Conservation (phyloP, 1,284 basidiomycete genomes). For the Austroboletus niveus region DNA sequence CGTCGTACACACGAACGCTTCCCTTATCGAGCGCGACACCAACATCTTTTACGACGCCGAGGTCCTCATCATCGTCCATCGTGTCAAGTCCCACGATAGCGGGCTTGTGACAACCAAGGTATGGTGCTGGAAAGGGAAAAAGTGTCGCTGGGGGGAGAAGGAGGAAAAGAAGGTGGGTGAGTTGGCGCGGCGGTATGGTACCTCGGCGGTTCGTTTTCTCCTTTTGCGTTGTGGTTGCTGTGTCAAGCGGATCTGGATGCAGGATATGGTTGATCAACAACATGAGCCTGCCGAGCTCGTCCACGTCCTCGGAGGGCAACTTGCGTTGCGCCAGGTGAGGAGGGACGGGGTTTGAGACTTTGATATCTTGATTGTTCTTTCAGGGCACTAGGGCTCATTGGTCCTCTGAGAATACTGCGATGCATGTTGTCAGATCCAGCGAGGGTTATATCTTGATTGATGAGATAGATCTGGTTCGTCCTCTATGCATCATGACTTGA, state of each 20-base stretch:
- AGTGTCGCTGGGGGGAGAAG: conserved; percentile 47
- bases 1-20: conserved; percentile 50
- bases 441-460: conserved; percentile 60
- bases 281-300: conserved; percentile 63
- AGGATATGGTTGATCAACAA: conserved; percentile 56
- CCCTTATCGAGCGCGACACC: conserved; percentile 39
- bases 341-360: conserved; percentile 2
- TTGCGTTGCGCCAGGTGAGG: conserved; percentile 65
- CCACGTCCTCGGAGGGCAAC: conserved; percentile 58
- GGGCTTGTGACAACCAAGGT: conserved; percentile 68
- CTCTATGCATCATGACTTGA: background rate
- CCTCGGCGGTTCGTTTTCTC: conserved; percentile 44
- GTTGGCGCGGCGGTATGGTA: conserved; percentile 68
- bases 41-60: conserved; percentile 73
- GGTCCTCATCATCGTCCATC: conserved; percentile 62
- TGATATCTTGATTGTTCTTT: conserved; percentile 3
- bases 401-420: conserved; percentile 74
- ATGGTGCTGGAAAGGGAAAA: conserved; percentile 71
- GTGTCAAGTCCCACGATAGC: conserved; percentile 58
- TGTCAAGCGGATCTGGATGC: background rate
- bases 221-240: background rate
- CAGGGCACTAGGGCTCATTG: conserved; percentile 71
- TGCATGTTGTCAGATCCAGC: conserved; percentile 64
- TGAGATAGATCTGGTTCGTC: conserved; percentile 67
- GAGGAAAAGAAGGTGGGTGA: conserved; percentile 68